A percentile compares a stretch with the other conserved stretches of the same genome.
Conservation (phyloP, 1,284 basidiomycete genomes). For the Rhodotorula sp. region DNA sequence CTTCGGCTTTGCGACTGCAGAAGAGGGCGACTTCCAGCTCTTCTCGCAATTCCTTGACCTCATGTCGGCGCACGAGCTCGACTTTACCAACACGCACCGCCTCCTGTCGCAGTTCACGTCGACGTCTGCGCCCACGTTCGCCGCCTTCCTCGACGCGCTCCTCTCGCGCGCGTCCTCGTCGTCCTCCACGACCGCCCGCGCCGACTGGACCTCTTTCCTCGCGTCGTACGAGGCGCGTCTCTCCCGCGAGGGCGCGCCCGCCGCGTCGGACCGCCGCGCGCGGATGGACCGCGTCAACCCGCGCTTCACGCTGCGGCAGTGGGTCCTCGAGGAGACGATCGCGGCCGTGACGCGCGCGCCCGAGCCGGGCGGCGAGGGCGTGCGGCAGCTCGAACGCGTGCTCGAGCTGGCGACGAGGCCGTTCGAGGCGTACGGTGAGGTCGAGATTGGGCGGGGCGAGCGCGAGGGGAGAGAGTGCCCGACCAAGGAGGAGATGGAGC, state of each 20-base stretch:
- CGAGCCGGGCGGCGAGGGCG: constrained; percentile 6
- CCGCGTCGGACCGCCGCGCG: constrained; percentile 51
- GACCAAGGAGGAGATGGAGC: constrained; percentile 66
- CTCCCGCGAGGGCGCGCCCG: constrained; percentile 56
- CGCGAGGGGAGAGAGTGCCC: constrained; percentile 50
- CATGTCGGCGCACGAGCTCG: constrained; percentile 68
- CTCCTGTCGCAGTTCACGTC: constrained; percentile 66
- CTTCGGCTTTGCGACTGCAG: constrained; percentile 65
- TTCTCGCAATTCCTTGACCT: constrained; percentile 67
- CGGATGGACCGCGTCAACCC: constrained; percentile 68
- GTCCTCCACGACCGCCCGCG: constrained; percentile 47
- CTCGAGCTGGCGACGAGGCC: constrained; percentile 80
- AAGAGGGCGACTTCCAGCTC: constrained; percentile 64
- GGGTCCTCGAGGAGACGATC: constrained; percentile 89
- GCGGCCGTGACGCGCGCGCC: constrained; percentile 57
- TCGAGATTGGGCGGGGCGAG: constrained; percentile 54
- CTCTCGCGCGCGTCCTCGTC: constrained; percentile 54
- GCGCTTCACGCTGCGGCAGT: constrained; percentile 84
- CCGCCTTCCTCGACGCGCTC: constrained; percentile 58
- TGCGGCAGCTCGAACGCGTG: constrained; percentile 65
- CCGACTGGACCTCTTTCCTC: constrained; percentile 69
- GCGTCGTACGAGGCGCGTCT: constrained; percentile 65
- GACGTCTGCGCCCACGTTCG: constrained; percentile 49
- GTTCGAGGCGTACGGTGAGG: constrained; percentile 76
- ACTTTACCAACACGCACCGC: constrained; percentile 82